Percentiles rank a stretch among this genome's conserved stretches.
Conservation (phyloP, 371 early-diverging fungal species). For the Mortierella polycephala region DNA sequence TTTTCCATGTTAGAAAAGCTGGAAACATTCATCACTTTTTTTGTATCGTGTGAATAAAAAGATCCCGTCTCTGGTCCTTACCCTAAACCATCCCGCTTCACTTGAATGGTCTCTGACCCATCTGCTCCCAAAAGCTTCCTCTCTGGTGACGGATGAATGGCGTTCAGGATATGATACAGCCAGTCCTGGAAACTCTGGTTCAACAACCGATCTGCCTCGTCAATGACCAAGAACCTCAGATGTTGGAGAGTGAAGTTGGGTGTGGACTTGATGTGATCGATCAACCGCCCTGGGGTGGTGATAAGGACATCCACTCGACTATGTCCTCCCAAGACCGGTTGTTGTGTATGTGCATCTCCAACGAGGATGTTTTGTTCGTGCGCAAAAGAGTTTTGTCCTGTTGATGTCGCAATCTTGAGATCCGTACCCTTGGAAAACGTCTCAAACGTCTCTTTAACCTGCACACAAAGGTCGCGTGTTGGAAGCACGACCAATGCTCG, state of each 20-base stretch:
- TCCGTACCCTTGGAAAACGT: conserved; percentile 78
- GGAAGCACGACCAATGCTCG: conserved; percentile 92
- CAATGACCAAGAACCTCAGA: conserved; percentile 88
- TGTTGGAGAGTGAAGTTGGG: conserved; percentile 92
- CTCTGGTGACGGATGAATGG: conserved; percentile 67
- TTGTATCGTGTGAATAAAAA: no score
- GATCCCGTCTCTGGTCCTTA: conserved; percentile 2
- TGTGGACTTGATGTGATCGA: conserved; percentile 89
- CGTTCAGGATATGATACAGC: conserved; percentile 84
- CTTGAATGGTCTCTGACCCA: conserved; percentile 19
- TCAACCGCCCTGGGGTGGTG: conserved; percentile 95
- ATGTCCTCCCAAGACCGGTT: conserved; percentile 55
- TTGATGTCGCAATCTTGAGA: conserved; percentile 75
- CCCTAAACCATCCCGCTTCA: conserved; percentile 44
- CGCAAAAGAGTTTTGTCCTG: conserved; percentile 82
- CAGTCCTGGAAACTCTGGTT: conserved; percentile 94
- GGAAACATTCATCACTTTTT: neutral
- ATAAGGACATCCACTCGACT: conserved; percentile 91
- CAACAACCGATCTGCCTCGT: conserved; percentile 97
- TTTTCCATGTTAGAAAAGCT: neutral
- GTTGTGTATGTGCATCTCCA: conserved; percentile 56
- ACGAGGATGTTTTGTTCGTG: conserved; percentile 81
- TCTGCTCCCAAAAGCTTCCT: conserved; percentile 14
- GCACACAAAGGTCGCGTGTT: conserved; percentile 88
- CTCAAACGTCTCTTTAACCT: conserved; percentile 88